These are phyloP conservation scores for Phytopythium sindhum DNA, from an alignment of 352 stramenopile genomes.

Conservation along the genomic window DNA sequence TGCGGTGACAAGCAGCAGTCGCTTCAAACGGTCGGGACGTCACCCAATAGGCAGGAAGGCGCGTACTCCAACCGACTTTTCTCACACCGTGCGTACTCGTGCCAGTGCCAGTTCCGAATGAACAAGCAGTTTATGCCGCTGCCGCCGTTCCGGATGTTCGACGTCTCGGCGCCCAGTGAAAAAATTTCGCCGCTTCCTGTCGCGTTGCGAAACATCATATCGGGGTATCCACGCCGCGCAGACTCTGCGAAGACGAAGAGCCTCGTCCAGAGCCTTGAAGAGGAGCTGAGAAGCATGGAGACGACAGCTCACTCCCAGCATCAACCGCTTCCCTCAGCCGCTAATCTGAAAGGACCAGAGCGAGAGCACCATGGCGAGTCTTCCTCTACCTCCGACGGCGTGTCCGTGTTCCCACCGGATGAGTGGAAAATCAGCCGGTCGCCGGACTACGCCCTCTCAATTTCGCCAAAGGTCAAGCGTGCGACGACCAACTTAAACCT, in stretches of 20 bases:
- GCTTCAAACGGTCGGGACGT: background rate
- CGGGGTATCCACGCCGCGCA: conserved; percentile 13
- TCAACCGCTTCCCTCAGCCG: no score
- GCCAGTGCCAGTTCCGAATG: conserved; percentile 37
- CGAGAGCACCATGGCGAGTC: conserved; percentile 9
- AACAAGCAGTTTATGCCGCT: conserved; percentile 55
- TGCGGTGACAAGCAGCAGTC: background rate
- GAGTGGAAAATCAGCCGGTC: conserved; percentile 47
- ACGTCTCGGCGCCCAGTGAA: conserved; percentile 44
- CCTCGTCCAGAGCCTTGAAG: background rate
- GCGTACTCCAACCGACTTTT: conserved; percentile 16
- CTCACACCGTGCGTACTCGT: conserved; percentile 33
- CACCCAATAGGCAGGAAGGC: background rate
- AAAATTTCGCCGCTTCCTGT: conserved; percentile 45
- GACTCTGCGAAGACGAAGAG: background rate
- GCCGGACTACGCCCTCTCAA: conserved; percentile 38
- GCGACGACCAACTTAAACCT: conserved; percentile 27
- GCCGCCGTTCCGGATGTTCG: conserved; percentile 73
- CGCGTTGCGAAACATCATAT: conserved; percentile 50
- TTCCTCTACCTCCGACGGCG: background rate
- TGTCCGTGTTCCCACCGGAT: conserved; percentile 11
- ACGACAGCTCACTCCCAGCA: background rate
- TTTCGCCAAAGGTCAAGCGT: conserved; percentile 17
- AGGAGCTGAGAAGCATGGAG: conserved; percentile 3
- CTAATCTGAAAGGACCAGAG: background rate